Evolutionary conservation across 208 protist species (phyloP).

Genomic region (Trichomonas gallinae): DNA sequence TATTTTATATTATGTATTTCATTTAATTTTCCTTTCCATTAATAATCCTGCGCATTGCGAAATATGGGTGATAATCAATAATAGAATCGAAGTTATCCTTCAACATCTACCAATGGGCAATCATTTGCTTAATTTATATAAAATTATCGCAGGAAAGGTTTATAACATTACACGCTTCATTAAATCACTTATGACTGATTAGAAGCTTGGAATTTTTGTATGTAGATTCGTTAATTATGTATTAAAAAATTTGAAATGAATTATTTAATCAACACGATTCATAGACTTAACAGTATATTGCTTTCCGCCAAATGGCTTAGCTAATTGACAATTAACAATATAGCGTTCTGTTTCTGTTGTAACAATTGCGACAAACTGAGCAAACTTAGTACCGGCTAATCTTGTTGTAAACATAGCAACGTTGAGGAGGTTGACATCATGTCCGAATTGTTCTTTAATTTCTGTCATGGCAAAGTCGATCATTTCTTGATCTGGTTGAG

Average conservation of each 20-base stretch:
- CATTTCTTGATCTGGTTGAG: background rate
- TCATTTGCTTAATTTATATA: too few relatives aligned
- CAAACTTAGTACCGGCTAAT: background rate
- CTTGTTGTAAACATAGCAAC: background rate
- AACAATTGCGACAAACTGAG: background rate
- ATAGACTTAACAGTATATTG: background rate
- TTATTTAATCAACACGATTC: background rate
- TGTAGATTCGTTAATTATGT: too few relatives aligned
- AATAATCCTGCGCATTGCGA: too few relatives aligned
- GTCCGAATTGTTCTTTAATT: background rate
- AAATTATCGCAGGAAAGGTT: too few relatives aligned
- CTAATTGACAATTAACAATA: background rate
- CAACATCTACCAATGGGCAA: too few relatives aligned
- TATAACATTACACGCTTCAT: too few relatives aligned
- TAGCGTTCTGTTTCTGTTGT: background rate
- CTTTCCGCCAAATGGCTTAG: background rate
- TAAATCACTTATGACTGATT: too few relatives aligned
- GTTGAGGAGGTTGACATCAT: background rate
- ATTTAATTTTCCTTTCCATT: too few relatives aligned
- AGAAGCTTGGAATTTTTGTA: too few relatives aligned
- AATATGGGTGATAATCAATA: too few relatives aligned
- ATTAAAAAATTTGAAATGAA: background rate
- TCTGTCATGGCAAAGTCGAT: background rate
- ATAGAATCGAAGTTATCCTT: too few relatives aligned
- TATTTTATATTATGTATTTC: too few relatives aligned